Conservation (phyloP, 1,284 basidiomycete genomes). For the Irpex sp. region DNA sequence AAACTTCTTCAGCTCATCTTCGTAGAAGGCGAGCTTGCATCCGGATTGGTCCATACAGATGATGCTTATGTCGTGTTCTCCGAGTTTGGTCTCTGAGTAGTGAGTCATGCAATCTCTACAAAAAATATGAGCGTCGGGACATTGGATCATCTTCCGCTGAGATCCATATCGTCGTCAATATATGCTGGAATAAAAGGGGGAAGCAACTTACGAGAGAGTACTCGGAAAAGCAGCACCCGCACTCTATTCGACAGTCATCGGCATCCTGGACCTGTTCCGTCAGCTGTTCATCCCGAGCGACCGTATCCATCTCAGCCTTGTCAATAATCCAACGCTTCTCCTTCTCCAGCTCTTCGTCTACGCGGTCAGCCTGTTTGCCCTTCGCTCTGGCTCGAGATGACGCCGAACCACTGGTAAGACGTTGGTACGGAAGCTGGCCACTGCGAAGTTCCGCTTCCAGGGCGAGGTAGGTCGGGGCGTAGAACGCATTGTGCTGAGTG, state of each 20-base stretch:
- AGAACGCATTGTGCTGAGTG: slow-evolving; percentile 38
- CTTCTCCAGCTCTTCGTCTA: slow-evolving; percentile 32
- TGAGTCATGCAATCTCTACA: slow-evolving; percentile 43
- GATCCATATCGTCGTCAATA: no score
- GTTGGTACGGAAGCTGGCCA: slow-evolving; percentile 32
- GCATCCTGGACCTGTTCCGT: slow-evolving; percentile 32
- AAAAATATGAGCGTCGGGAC: slow-evolving; percentile 66
- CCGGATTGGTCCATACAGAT: slow-evolving; percentile 79
- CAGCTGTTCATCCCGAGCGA: slow-evolving; percentile 23
- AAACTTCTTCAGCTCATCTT: slow-evolving; percentile 62
- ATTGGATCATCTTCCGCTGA: slow-evolving; percentile 80
- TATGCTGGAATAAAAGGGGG: not conserved
- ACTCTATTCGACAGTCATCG: slow-evolving; percentile 59
- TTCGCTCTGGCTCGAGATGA: slow-evolving; percentile 26
- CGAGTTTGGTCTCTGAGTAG: slow-evolving; percentile 32
- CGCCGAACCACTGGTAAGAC: not conserved
- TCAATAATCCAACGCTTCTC: slow-evolving; percentile 43
- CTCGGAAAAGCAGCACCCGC: slow-evolving; percentile 77
- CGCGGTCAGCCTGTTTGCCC: slow-evolving; percentile 22
- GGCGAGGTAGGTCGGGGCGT: slow-evolving; percentile 54
- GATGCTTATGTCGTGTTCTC: slow-evolving; percentile 44
- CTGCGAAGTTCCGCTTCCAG: slow-evolving; percentile 36
- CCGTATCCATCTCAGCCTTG: slow-evolving; percentile 30
- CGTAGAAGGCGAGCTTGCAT: slow-evolving; percentile 66
- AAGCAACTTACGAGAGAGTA: slow-evolving; percentile 39